Base-by-base conservation (phyloP, 805 yeast species). In the Metschnikowia henanensis region DNA sequence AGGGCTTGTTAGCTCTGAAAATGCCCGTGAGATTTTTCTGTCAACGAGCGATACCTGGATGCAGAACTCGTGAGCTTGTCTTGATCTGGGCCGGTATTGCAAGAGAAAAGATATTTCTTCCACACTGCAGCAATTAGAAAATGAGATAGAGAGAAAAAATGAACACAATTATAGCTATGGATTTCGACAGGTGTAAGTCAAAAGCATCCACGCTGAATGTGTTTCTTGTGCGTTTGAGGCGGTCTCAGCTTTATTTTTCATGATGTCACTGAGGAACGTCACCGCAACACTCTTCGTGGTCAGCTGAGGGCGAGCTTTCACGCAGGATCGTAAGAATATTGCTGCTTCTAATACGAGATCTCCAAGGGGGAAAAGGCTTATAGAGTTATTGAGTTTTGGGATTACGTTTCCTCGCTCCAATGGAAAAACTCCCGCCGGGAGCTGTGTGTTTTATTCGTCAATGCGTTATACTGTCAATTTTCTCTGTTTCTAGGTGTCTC, bases 301-400 rank as follows among this genome's bases (percentile, higher is more conserved):
- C 41, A 37, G 35, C 41, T 19, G 41, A 37, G 30, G 41, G 35
- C 41, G 19, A 18, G 25, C 19, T 23, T 32, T 10, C 23, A 32
- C 25, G 41, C 41, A 38, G 41, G 41, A 31, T 23, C 12, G n/a
- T 23, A 9, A 9, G 26, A 23, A n/a, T 22, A 17, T 34, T 34
- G 37, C 37, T 34, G 12, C 26, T 23, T 23, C 4, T 23, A 3
- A 9, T 3, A 9, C 4, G 26, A 23, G 26, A 5, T 23, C 26
- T 23, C 26, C n/a, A n/a, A n/a, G n/a, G n/a, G n/a, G n/a, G n/a
- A n/a, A n/a, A n/a, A n/a, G n/a, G n/a, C n/a, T n/a, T n/a, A n/a
- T n/a, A n/a, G n/a, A n/a, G n/a, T n/a, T n/a, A n/a, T n/a, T n/a
- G n/a, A n/a, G n/a, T n/a, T n/a, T n/a, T n/a, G n/a, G n/a, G n/a